Conservation (phyloP, 805 yeast species). For the Ogataea sp. region DNA sequence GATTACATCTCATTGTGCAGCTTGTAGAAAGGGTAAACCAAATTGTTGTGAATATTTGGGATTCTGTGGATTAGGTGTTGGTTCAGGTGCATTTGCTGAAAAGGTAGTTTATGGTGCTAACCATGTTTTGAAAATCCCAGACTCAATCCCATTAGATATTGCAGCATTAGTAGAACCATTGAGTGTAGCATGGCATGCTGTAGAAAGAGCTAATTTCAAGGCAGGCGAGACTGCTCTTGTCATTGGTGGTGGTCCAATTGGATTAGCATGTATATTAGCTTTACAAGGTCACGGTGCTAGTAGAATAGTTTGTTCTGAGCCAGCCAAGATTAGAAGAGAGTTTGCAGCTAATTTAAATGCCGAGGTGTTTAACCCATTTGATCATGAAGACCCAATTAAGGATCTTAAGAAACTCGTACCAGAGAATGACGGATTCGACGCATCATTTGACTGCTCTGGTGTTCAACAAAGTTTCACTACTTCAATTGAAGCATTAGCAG, state of each 20-base stretch:
- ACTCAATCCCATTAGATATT: slow-evolving; percentile 22
- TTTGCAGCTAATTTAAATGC: slow-evolving; percentile 46
- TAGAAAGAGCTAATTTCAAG: slow-evolving; percentile 35
- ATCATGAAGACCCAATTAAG: slow-evolving; percentile 28
- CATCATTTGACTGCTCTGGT: slow-evolving; percentile 49
- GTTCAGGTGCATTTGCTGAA: slow-evolving; percentile 39
- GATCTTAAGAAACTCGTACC: slow-evolving; percentile 31
- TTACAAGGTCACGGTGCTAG: slow-evolving; percentile 40
- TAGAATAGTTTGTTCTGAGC: slow-evolving; percentile 52
- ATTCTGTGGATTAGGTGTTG: slow-evolving; percentile 42
- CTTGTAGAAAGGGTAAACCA: slow-evolving; percentile 34
- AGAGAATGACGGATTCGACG: slow-evolving; percentile 37
- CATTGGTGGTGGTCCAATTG: slow-evolving; percentile 58
- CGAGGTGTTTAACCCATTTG: slow-evolving; percentile 41
- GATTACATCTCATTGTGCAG: slow-evolving; percentile 30
- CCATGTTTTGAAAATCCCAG: slow-evolving; percentile 27
- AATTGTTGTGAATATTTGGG: slow-evolving; percentile 37
- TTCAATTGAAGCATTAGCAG: slow-evolving; percentile 39
- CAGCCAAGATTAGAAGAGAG: slow-evolving; percentile 52
- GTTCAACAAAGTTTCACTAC: slow-evolving; percentile 44
- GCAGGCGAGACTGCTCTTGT: slow-evolving; percentile 41
- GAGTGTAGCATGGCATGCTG: slow-evolving; percentile 54
- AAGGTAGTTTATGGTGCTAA: slow-evolving; percentile 27
- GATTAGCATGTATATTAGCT: slow-evolving; percentile 49
- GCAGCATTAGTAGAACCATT: slow-evolving; percentile 52